Percentiles rank a stretch among this genome's conserved stretches.
Conservation (phyloP, 441 rosid species). For the Croton laevigatus region DNA sequence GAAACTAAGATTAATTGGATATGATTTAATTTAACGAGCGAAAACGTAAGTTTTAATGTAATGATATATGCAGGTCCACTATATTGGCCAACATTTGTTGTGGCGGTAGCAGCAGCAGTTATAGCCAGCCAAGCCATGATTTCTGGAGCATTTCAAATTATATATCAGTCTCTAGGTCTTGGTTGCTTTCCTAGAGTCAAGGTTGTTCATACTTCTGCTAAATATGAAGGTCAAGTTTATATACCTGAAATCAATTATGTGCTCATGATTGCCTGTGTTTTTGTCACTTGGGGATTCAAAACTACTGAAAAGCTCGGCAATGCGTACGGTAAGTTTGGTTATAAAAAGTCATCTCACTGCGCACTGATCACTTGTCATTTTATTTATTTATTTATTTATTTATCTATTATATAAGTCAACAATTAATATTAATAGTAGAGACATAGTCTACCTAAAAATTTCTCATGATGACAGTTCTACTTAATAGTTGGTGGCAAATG, state of each 20-base stretch:
- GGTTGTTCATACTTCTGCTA: conserved; percentile 69
- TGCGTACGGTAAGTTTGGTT: conserved; percentile 63
- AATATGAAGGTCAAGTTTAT: conserved; percentile 76
- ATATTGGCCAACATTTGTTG: conserved; percentile 76
- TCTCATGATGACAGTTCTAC: too few relatives aligned
- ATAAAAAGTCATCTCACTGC: too few relatives aligned
- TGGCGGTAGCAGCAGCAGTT: conserved; percentile 61
- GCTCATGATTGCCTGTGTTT: conserved; percentile 68
- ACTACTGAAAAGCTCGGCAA: conserved; percentile 58
- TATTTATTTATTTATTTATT: too few relatives aligned
- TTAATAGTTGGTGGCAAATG: too few relatives aligned
- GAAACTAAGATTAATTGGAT: too few relatives aligned
- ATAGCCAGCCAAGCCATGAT: conserved; percentile 91
- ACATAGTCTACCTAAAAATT: too few relatives aligned
- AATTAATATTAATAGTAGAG: too few relatives aligned
- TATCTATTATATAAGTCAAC: too few relatives aligned
- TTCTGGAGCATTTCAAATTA: conserved; percentile 62
- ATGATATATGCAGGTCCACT: conserved; percentile 49
- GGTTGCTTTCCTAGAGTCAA: conserved; percentile 79
- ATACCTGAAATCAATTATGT: conserved; percentile 76
- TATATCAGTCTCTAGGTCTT: conserved; percentile 60
- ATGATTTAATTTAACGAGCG: too few relatives aligned
- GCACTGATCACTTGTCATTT: too few relatives aligned
- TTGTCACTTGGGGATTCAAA: conserved; percentile 44
- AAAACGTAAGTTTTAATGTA: too few relatives aligned